Conservation (phyloP, 2,329 filamentous ascomycete genomes). For the Hypoxylon sp. region DNA sequence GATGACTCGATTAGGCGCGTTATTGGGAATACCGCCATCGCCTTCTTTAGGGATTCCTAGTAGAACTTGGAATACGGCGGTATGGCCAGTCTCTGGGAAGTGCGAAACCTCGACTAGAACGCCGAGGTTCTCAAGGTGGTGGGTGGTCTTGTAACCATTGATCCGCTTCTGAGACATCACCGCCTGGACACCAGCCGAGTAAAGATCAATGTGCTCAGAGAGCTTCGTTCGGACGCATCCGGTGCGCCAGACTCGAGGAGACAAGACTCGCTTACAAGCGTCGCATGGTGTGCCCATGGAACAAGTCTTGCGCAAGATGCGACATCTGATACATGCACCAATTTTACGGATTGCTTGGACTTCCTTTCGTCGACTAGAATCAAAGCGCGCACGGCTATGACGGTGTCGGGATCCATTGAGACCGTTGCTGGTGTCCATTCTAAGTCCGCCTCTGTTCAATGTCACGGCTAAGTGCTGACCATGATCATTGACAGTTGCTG, state of each 20-base stretch:
- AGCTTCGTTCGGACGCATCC: slow-evolving; percentile 74
- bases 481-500: slow-evolving; percentile 51
- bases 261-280: slow-evolving; percentile 73
- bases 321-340: slow-evolving; percentile 75
- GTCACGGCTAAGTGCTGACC: slow-evolving; percentile 47
- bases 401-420: slow-evolving; percentile 63
- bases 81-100: slow-evolving; percentile 66
- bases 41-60: slow-evolving; percentile 55
- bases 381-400: slow-evolving; percentile 70
- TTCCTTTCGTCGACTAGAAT: slow-evolving; percentile 70
- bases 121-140: slow-evolving; percentile 63
- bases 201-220: slow-evolving; percentile 72
- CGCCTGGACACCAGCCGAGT: slow-evolving; percentile 73
- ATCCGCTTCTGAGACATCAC: slow-evolving; percentile 72
- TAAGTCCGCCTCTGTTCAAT: slow-evolving; percentile 63
- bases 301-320: slow-evolving; percentile 75
- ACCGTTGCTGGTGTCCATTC: slow-evolving; percentile 63
- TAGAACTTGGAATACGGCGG: slow-evolving; percentile 59
- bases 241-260: slow-evolving; percentile 74
- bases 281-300: slow-evolving; percentile 73
- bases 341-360: slow-evolving; percentile 75
- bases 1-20: slow-evolving; percentile 55
- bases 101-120: slow-evolving; percentile 70
- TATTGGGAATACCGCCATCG: slow-evolving; percentile 49
- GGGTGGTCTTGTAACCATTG: slow-evolving; percentile 65